Percentiles rank a stretch among this genome's conserved stretches.
phyloP scores from a whole-genome alignment of 306 rosid genomes.

The Casuarina cunninghamiana region DNA sequence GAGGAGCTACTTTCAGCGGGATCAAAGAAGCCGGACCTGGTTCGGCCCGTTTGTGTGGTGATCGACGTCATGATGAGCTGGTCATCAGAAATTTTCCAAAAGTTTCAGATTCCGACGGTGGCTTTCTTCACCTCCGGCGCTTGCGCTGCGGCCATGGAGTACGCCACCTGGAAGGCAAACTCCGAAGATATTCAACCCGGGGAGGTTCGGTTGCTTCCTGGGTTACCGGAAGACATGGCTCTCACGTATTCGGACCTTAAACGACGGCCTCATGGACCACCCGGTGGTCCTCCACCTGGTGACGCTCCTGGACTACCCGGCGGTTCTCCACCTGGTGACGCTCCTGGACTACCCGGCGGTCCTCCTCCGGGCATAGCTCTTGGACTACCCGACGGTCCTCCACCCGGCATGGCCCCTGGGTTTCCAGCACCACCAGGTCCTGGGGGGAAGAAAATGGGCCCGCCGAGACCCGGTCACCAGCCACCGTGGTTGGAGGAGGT shows the following conservation, averaged over 20 bases:
- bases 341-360: neutral
- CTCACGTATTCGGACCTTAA: constrained; percentile 37
- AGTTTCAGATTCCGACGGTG: constrained; percentile 46
- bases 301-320: neutral
- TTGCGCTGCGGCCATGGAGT: constrained; percentile 54
- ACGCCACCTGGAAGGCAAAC: constrained; percentile 53
- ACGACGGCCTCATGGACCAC: constrained; percentile 25
- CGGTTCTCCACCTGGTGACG: too few species aligned
- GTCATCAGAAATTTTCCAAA: constrained; percentile 35
- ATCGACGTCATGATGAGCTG: constrained; percentile 59
- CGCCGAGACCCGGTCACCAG: constrained; percentile 28
- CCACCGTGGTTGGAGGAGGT: constrained; percentile 46
- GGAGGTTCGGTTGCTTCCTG: constrained; percentile 47
- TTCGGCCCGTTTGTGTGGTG: constrained; percentile 50
- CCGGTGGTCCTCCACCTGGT: neutral
- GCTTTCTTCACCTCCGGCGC: constrained; percentile 65
- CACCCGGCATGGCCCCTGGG: neutral
- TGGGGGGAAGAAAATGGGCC: constrained; percentile 29
- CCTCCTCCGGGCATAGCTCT: too few species aligned
- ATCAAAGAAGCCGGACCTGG: neutral
- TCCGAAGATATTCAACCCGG: constrained; percentile 42
- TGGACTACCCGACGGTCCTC: constrained; percentile 1
- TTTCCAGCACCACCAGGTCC: constrained; percentile 10
- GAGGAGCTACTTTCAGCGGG: constrained; percentile 31
- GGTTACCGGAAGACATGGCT: constrained; percentile 56